Percentiles rank a stretch among this genome's conserved stretches.
Conservation (phyloP, 257 asterid genomes). For the Marsdenia floribunda region DNA sequence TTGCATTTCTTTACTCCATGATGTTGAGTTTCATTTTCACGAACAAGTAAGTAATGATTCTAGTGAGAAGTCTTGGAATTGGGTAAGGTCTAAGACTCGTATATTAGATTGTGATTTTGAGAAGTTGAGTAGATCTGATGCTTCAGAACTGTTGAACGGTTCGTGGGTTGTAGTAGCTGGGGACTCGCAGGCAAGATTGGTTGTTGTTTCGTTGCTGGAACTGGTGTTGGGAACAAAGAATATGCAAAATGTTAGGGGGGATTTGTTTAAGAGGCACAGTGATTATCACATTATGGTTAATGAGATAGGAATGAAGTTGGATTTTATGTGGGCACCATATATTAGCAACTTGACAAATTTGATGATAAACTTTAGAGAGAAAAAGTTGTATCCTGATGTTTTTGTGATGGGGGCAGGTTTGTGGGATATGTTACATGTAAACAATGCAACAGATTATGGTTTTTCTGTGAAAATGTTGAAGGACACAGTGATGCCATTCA, state of each 20-base stretch:
- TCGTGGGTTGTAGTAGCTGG: slow-evolving; percentile 94
- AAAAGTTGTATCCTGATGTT: slow-evolving; percentile 58
- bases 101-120: slow-evolving; percentile 67
- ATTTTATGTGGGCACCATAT: slow-evolving; percentile 88
- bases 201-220: slow-evolving; percentile 73
- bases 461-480: slow-evolving; percentile 38
- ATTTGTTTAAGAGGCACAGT: slow-evolving; percentile 93
- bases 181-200: slow-evolving; percentile 82
- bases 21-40: slow-evolving; percentile 23
- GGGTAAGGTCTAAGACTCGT: slow-evolving; percentile 39
- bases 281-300: slow-evolving; percentile 62
- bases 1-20: slow-evolving; percentile 59
- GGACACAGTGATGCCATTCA: slow-evolving; percentile 50
- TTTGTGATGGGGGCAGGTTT: slow-evolving; percentile 86
- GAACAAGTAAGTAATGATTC: slow-evolving; percentile 16
- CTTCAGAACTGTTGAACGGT: slow-evolving; percentile 78
- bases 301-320: slow-evolving; percentile 77
- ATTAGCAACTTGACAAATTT: slow-evolving; percentile 60
- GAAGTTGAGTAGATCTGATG: slow-evolving; percentile 56
- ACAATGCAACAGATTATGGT: slow-evolving; percentile 56
- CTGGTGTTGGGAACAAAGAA: slow-evolving; percentile 59
- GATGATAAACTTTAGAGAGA: slow-evolving; percentile 36
- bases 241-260: slow-evolving; percentile 43
- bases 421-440: slow-evolving; percentile 89
- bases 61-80: slow-evolving; percentile 54